Percentiles rank a stretch among this genome's conserved stretches.
These are phyloP conservation scores for Cyberlindnera meyerae DNA, from an alignment of 805 yeast genomes.

Conservation along the genomic window DNA sequence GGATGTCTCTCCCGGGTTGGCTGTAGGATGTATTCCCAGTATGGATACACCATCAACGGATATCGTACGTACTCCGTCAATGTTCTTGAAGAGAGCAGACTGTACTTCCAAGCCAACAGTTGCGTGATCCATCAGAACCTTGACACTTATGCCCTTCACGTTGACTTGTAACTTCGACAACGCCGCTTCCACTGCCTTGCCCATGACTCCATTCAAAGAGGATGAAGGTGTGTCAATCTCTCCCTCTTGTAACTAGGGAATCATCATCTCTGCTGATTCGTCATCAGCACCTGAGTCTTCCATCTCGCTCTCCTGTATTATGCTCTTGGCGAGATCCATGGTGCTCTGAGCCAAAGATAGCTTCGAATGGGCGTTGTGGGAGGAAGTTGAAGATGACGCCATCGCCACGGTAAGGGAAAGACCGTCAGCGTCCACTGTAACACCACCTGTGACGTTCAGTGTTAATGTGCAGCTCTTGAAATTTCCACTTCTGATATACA, in stretches of 20 bases:
- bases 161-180: slow-evolving; percentile 52
- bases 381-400: no score
- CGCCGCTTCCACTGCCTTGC: slow-evolving; percentile 63
- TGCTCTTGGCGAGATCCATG: slow-evolving; percentile 60
- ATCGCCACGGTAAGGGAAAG: slow-evolving; percentile 45
- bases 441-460: slow-evolving; percentile 68
- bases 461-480: slow-evolving; percentile 50
- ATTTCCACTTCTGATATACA: slow-evolving; percentile 56
- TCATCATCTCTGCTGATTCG: slow-evolving; percentile 5
- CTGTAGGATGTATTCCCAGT: slow-evolving; percentile 36
- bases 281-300: slow-evolving; percentile 12
- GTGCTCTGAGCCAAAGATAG: slow-evolving; percentile 69
- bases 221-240: no score
- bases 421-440: slow-evolving; percentile 53
- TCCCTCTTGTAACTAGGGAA: no score
- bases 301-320: slow-evolving; percentile 27
- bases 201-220: slow-evolving; percentile 51
- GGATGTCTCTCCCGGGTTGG: slow-evolving; percentile 26
- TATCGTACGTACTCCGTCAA: slow-evolving; percentile 43
- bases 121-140: slow-evolving; percentile 43
- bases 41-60: slow-evolving; percentile 37
- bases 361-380: slow-evolving; percentile 16
- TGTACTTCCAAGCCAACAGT: slow-evolving; percentile 32
- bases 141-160: slow-evolving; percentile 42
- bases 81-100: slow-evolving; percentile 32